These are phyloP conservation scores for Odontarrhena argentea DNA, from an alignment of 345 rosid genomes.

Conservation along the genomic window DNA sequence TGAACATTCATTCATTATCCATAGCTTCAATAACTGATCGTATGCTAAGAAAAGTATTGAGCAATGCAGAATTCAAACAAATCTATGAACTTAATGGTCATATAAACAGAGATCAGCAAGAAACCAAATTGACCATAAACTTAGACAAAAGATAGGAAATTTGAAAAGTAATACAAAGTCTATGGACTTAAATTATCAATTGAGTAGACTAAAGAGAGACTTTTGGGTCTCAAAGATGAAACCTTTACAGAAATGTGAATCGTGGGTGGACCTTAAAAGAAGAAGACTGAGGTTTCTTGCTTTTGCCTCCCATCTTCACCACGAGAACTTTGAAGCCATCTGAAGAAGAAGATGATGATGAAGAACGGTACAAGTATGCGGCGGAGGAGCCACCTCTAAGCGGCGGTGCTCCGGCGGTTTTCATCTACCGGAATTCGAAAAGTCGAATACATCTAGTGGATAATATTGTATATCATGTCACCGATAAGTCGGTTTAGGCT, in stretches of 20 bases:
- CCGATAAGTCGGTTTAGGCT: constrained; percentile 3
- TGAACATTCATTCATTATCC: too few species aligned
- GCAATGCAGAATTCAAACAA: too few species aligned
- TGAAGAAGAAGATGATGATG: constrained; percentile 35
- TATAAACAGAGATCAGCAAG: constrained; percentile 6
- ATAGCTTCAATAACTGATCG: background rate
- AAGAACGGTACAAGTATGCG: constrained; percentile 24
- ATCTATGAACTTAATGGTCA: background rate
- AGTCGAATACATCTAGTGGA: constrained; percentile 36
- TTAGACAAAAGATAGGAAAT: background rate
- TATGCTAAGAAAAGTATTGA: background rate
- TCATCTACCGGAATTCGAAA: constrained; percentile 35
- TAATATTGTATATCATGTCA: constrained; percentile 33
- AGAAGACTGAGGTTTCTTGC: constrained; percentile 48
- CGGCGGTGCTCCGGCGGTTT: constrained; percentile 44
- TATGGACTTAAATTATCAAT: background rate
- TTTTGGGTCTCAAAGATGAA: constrained; percentile 18
- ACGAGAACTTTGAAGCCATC: constrained; percentile 40
- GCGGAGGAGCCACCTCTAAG: constrained; percentile 31
- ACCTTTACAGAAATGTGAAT: constrained; percentile 29
- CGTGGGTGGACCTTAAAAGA: constrained; percentile 45
- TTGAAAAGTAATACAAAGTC: background rate
- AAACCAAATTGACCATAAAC: constrained; percentile 10
- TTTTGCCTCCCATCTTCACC: constrained; percentile 52
- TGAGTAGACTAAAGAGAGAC: background rate